These are phyloP conservation scores for Diaporthe citri DNA, from an alignment of 2,329 filamentous ascomycete genomes.

Conservation along the genomic window DNA sequence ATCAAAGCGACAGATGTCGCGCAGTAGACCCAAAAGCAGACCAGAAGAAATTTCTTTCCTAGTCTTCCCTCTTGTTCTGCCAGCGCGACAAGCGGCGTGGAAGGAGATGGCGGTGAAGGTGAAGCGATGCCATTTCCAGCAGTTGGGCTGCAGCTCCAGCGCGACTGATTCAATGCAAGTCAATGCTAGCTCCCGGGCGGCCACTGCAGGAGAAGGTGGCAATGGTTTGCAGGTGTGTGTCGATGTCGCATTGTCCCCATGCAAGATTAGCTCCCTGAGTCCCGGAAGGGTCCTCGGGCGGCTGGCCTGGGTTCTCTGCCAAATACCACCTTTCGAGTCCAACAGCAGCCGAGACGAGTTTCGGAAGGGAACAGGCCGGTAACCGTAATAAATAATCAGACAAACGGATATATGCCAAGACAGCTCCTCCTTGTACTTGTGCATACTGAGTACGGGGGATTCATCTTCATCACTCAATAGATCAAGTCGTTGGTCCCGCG, in stretches of 20 bases:
- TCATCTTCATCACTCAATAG: neutral
- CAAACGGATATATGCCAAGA: too few species aligned
- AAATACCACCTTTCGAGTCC: neutral
- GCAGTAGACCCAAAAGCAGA: conserved; percentile 22
- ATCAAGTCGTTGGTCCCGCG: neutral
- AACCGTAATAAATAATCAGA: too few species aligned
- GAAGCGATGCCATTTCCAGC: conserved; percentile 31
- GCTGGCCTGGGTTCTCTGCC: neutral
- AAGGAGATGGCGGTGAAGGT: conserved; percentile 36
- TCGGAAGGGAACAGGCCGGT: conserved; percentile 8
- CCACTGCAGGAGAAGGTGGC: conserved; percentile 23
- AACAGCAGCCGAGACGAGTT: conserved; percentile 9
- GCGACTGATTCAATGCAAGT: conserved; percentile 23
- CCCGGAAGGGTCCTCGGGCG: conserved; percentile 9
- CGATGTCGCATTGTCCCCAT: conserved; percentile 30
- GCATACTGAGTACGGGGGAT: neutral
- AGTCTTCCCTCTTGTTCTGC: conserved; percentile 21
- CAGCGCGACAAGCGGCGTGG: conserved; percentile 35
- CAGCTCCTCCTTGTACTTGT: neutral
- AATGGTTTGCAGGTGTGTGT: conserved; percentile 18
- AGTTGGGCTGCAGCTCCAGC: conserved; percentile 16
- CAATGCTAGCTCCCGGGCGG: conserved; percentile 22
- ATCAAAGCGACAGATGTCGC: conserved; percentile 21
- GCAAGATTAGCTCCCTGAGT: conserved; percentile 24
- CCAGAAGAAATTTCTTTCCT: conserved; percentile 7